Evolutionary conservation across 2,329 filamentous ascomycete genomes (phyloP).

Genomic region (Ophiostoma perfectum): DNA sequence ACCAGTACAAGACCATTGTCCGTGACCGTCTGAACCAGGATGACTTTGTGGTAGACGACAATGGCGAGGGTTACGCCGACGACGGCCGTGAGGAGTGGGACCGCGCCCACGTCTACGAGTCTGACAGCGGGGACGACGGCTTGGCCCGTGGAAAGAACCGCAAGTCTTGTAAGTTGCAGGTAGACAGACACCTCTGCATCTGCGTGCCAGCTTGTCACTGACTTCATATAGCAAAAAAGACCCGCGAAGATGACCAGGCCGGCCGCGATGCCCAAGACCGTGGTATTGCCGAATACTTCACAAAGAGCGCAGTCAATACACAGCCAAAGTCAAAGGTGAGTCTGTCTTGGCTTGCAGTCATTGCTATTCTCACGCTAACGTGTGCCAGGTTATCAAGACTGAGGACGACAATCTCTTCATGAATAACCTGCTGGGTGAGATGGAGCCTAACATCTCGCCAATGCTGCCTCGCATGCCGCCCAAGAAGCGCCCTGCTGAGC

Average conservation of each 20-base stretch:
- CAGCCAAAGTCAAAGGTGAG: constrained; percentile 72
- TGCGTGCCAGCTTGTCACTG: neutral
- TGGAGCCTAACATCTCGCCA: constrained; percentile 66
- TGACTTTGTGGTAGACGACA: constrained; percentile 98
- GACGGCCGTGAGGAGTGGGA: constrained; percentile 96
- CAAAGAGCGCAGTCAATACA: constrained; percentile 60
- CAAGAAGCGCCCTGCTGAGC: constrained; percentile 66
- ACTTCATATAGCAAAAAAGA: constrained; percentile 66
- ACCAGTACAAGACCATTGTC: constrained; percentile 94
- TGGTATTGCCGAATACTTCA: constrained; percentile 93
- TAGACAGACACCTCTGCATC: too few relatives aligned
- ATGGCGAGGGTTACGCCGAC: constrained; percentile 93
- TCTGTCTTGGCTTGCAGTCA: too few relatives aligned
- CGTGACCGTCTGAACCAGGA: constrained; percentile 83
- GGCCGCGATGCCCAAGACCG: constrained; percentile 82
- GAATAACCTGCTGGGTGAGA: constrained; percentile 74
- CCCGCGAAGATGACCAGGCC: constrained; percentile 79
- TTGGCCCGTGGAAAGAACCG: constrained; percentile 27
- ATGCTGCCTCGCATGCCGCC: constrained; percentile 53
- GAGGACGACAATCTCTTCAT: constrained; percentile 88
- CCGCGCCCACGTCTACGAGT: constrained; percentile 60
- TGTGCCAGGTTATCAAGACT: constrained; percentile 55
- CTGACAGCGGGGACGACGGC: constrained; percentile 69
- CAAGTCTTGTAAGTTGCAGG: constrained; percentile 43
- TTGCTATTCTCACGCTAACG: too few relatives aligned